Percentiles rank a stretch among this genome's conserved stretches.
These are phyloP conservation scores for Earliella scabrosa DNA, from an alignment of 1,284 basidiomycete genomes.

Conservation along the genomic window DNA sequence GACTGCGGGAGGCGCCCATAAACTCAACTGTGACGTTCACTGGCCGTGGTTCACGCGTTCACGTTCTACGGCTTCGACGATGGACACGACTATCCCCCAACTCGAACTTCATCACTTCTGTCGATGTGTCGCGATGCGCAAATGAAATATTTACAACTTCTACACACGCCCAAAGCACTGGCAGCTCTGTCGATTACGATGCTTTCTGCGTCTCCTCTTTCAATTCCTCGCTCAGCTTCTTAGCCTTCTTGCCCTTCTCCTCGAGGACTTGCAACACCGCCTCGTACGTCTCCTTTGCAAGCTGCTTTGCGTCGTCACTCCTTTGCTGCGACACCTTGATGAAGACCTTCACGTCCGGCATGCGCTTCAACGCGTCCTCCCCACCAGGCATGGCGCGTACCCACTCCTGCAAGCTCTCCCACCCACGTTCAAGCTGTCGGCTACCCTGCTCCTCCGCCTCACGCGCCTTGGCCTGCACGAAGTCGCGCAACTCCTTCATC, in stretches of 20 bases:
- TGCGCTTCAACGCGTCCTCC: conserved; percentile 31
- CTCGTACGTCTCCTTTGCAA: conserved; percentile 41
- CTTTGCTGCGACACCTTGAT: conserved; percentile 33
- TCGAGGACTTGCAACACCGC: conserved; percentile 39
- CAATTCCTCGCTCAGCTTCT: conserved; percentile 34
- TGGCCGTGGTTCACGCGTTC: too few species aligned
- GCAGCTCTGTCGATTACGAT: too few species aligned
- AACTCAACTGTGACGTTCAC: too few species aligned
- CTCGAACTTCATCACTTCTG: too few species aligned
- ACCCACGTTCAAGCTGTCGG: conserved; percentile 16
- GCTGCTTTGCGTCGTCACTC: conserved; percentile 39
- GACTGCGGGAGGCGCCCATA: too few species aligned
- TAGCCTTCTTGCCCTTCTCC: conserved; percentile 40
- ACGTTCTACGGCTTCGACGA: too few species aligned
- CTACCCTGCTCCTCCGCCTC: conserved; percentile 28
- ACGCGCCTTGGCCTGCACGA: conserved; percentile 33
- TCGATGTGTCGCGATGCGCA: too few species aligned
- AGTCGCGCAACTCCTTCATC: conserved; percentile 36
- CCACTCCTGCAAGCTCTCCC: conserved; percentile 24
- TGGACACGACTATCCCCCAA: too few species aligned
- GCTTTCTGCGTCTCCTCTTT: conserved; percentile 30
- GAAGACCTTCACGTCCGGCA: conserved; percentile 36
- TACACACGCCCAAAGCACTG: not conserved
- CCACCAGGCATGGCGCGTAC: conserved; percentile 21
- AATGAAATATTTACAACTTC: too few species aligned